Evolutionary conservation across 169 alveolate species (phyloP).

Genomic region (Plasmodium cynomolgi): DNA sequence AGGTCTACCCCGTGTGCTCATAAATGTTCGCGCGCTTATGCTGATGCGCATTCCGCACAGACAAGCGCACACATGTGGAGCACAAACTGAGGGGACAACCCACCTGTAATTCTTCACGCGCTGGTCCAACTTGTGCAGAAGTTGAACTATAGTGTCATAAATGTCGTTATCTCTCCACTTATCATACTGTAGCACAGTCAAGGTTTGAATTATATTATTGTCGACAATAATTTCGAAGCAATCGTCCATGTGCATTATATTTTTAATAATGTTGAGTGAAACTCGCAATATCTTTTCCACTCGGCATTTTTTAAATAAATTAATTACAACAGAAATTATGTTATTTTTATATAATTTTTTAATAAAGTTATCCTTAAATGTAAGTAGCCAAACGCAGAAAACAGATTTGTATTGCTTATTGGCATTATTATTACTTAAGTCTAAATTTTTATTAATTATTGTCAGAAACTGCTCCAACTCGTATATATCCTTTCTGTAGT

Average conservation of each 20-base stretch:
- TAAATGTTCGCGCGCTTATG: not conserved
- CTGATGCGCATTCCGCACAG: not conserved
- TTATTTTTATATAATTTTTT: constrained; percentile 77
- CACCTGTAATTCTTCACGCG: constrained; percentile 82
- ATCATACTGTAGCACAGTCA: constrained; percentile 87
- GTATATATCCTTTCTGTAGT: constrained; percentile 75
- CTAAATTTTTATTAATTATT: constrained; percentile 76
- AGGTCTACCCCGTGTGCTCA: not conserved
- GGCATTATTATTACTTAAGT: constrained; percentile 60
- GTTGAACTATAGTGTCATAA: constrained; percentile 86
- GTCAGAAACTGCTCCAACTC: constrained; percentile 70
- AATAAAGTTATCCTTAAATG: constrained; percentile 78
- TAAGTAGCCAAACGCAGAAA: constrained; percentile 82
- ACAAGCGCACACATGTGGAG: not conserved
- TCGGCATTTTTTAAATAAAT: constrained; percentile 80
- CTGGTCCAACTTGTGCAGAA: constrained; percentile 83
- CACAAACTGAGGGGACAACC: not conserved
- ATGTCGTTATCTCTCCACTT: constrained; percentile 89
- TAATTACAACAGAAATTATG: constrained; percentile 75
- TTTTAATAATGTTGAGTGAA: constrained; percentile 78
- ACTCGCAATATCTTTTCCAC: constrained; percentile 82
- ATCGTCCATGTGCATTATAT: constrained; percentile 76
- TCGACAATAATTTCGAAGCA: constrained; percentile 86
- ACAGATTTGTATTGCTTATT: constrained; percentile 83
- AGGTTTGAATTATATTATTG: constrained; percentile 83